Evolutionary conservation across 1,139 yeast genomes (phyloP), one percentile per base, ranked within the genome.

Genomic region (Pneumocystis jirovecii): DNA sequence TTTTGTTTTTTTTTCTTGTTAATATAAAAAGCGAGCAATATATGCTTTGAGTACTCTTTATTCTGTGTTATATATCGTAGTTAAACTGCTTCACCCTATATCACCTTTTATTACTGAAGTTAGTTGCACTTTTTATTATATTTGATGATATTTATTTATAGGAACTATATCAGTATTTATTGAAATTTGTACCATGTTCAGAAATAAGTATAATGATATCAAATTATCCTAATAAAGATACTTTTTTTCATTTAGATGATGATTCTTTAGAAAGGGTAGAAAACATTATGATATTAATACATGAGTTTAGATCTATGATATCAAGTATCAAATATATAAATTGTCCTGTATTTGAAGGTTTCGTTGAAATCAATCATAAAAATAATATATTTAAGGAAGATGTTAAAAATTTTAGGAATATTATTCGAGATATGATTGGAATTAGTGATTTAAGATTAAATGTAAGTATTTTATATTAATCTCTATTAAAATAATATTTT

Each of bases 71-170:
- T 50, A 50, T 50, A 50, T 34, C 17, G 57, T 50, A 12, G 57
- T 60, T 39, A 60, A 60, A 21, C 10, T 60, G 45, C 12, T 60
- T 17, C 61, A 60, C 21, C 61, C 61, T 60, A 39, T 60, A 42
- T 21, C 45, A 42, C 61, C 61, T 10, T 60, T 60, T 60, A 25
- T 60, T 39, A 60, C 61, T 39, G 61, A 60, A 39, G 61, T 60
- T 12, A 15, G 17, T 60, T 60, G 10, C 19, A 21, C 21, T 12
- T 60, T 8, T 31, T 42, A 12, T 21, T 60, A 21, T 21, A 15
- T 12, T 39, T 42, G 37, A 29, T 39, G 19, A 17, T 40, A 39
- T 39, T 60, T 31, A 60, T 39, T 42, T 60, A 12, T 42, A 60
- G 61, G 61, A 60, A 31, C 21, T 60, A 21, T 60, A 42, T 39